These are phyloP conservation scores for Myxozyma kluyveri DNA, from an alignment of 805 yeast genomes.

Conservation along the genomic window DNA sequence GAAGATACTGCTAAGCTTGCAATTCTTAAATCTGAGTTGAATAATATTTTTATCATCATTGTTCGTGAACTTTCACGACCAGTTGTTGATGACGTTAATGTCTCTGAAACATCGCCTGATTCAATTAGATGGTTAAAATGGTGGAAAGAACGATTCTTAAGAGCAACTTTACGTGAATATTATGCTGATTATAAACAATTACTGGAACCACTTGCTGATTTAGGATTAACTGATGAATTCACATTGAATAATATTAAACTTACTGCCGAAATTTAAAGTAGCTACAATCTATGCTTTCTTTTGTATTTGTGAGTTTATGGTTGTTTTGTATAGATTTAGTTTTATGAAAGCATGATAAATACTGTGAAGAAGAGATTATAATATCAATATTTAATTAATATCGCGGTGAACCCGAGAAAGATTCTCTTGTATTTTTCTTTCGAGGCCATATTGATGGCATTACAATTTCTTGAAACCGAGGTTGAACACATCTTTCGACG, in stretches of 20 bases:
- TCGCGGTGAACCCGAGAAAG: conserved; percentile 13
- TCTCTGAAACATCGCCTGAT: conserved; percentile 11
- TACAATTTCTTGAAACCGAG: conserved; percentile 80
- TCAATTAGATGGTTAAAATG: conserved; percentile 23
- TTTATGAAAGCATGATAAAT: background rate
- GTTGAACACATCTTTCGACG: conserved; percentile 88
- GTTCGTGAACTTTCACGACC: conserved; percentile 24
- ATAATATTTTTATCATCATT: conserved; percentile 14
- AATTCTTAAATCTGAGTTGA: conserved; percentile 1
- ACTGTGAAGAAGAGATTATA: background rate
- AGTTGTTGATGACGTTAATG: background rate
- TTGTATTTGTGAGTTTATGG: too few relatives aligned
- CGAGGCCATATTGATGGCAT: conserved; percentile 77
- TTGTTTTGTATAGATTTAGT: background rate
- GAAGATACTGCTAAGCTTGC: background rate
- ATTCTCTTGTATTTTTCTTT: conserved; percentile 33
- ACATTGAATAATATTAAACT: conserved; percentile 20
- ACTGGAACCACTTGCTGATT: conserved; percentile 18
- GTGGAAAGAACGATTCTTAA: conserved; percentile 29
- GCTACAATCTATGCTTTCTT: background rate
- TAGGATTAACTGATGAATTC: conserved; percentile 24
- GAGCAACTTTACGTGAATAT: conserved; percentile 24
- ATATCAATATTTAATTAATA: background rate
- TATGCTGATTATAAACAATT: conserved; percentile 21
- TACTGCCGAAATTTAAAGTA: conserved; percentile 17